Base-by-base conservation (phyloP, 2,329 filamentous ascomycete species). In the Lithohypha guttulata region DNA sequence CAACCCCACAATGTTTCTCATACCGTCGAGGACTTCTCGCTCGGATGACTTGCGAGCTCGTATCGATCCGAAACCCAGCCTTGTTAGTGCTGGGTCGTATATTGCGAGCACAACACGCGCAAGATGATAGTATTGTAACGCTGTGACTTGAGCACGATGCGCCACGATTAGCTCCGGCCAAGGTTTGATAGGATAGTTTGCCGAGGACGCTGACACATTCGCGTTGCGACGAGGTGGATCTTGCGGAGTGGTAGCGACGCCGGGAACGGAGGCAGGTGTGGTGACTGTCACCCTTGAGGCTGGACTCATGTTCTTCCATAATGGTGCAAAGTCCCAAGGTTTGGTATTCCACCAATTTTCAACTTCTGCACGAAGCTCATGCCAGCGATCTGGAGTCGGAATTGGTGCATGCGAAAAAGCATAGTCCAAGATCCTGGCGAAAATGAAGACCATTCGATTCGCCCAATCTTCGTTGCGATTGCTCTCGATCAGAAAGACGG, bases 61-160 rank as follows among this genome's bases (percentile, higher is more conserved):
- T 20, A 34, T 28, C 6, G 41, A 38, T 7, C 28, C 38, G 19
- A 46, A 43, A 23, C 44, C 34, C 37, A 46, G 34, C 26, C 31
- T 59, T 5, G 59, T 55, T 31, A 60, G 57, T 27, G 59, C 55
- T 1, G 62, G 62, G 41, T 64, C 63, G 44, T 65, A 63, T 45
- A 62, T 58, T 20, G 63, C 55, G 10, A 65, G 53, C 21, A 65
- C 46, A 17, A 64, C 61, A 18, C 60, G 58, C 7, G 60, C 60
- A 55, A 64, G 62, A 42, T 65, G 60, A 41, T 64, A 65, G 46
- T 64, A 62, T 43, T 65, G 62, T 55, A 64, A 31, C 9, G 41
- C 44, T 2, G 43, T 42, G 10, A 47, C 42, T 15, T 47, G 44
- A 3, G 44, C 42, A 13, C 38, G 34, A 34, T 47, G 41, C 15